Base-by-base conservation (phyloP, 2,329 filamentous ascomycete species). In the Scopulariopsis brevicaulis region DNA sequence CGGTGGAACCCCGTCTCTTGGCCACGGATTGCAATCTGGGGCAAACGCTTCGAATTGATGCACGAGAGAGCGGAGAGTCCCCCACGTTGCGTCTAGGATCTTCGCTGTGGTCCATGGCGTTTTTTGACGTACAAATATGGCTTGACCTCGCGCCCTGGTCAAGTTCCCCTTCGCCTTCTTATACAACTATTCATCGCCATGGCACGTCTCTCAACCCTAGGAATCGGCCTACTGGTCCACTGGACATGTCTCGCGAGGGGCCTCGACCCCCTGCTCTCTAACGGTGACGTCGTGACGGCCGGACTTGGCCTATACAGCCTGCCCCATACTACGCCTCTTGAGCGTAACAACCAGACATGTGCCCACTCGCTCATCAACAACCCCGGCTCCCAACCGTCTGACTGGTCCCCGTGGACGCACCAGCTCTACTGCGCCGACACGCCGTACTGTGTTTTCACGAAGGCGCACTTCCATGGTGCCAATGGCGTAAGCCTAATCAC, bases 401-500 rank as follows among this genome's bases (percentile, higher is more conserved):
- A 59, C 20, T 66, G 63, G 62, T 46, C 57, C 12, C 67, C 63
- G 1, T 69, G 66, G 67, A 66, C 65, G 4, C 64, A 67, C 52
- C 58, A 57, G 1, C 68, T 67, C 2, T 40, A 59, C 8, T 69
- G 68, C 57, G 53, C 60, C 25, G 54, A 58, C 18, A 56, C 58
- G 32, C 60, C 60, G 4, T 69, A 63, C 61, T 69, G 68, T 62
- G 63, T 63, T 43, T 69, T 65, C 63, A 68, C 65, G 18, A 65
- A 68, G 58, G 57, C 63, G 0, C 28, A 40, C 12, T 62, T 58
- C 20, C 64, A 67, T 46, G 67, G 65, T 3, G 18, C 15, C n/a
- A 34, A 55, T 15, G 70, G 70, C 22, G 61, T 71, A 56, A 71
- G 68, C 55, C 60, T 74, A 40, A 63, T 73, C 56, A 68, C 70